Base-by-base conservation (phyloP, 768 basidiomycete genomes). In the Sporobolomyces roseus region DNA sequence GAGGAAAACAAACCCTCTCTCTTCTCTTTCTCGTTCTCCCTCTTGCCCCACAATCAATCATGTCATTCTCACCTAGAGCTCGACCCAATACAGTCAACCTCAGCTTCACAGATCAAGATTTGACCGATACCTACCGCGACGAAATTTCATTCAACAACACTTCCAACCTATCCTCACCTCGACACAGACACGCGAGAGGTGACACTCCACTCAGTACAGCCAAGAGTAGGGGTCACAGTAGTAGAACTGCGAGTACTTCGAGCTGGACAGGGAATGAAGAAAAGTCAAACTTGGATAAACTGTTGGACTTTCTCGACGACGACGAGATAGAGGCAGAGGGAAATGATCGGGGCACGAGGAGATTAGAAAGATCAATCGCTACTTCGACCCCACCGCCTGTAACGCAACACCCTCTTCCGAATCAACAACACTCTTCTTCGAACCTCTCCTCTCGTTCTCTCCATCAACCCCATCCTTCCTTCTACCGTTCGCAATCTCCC, bases 51-150 rank as follows among this genome's bases (percentile, higher is more conserved):
- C 27, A 41, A 9, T 41, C 17, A 27, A 50, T 29, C n/a, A 27
- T 3, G 25, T 27, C 48, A 12, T 68, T 69, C 68, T 49, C 45
- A 14, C 68, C 68, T 2, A 56, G 68, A 7, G 21, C 38, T 0
- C 41, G 68, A 1, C 68, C 68, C 2, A 29, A 55, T 25, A 69
- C 68, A 25, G 63, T 55, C 23, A 49, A 59, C 58, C 56, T 69
- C 16, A 4, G 30, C 4, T 64, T 64, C 51, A 41, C 30, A 1
- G 62, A 64, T 45, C 13, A 29, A 16, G 68, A 69, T 58, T 1
- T 69, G n/a, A 69, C 63, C 17, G 63, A 69, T 51, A 49, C 50
- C 27, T 64, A 48, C 52, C 56, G 35, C 27, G 68, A 69, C 3
- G 30, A 29, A 29, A 23, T n/a, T n/a, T n/a, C n/a, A n/a, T n/a